phyloP scores from a whole-genome alignment of 805 yeast genomes.

The Candida sithepensis region DNA sequence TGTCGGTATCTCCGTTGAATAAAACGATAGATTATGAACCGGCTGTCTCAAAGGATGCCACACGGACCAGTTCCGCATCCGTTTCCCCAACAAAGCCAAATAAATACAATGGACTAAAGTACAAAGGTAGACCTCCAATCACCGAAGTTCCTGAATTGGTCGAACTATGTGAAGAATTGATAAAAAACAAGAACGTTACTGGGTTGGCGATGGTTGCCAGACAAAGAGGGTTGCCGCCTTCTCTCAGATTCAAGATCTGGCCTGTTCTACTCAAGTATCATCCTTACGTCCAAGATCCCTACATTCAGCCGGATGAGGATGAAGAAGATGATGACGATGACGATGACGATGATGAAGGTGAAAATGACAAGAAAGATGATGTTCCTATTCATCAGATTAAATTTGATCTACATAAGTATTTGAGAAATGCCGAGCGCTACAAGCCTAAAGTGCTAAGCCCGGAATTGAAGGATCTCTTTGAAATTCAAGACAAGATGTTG shows the following conservation, averaged over 20 bases:
- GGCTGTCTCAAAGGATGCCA: not conserved
- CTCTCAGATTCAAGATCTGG: slow-evolving; percentile 76
- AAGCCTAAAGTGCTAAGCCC: slow-evolving; percentile 28
- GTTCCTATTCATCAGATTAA: slow-evolving; percentile 37
- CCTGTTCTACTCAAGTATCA: slow-evolving; percentile 77
- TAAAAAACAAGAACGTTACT: slow-evolving; percentile 60
- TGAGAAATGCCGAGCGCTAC: slow-evolving; percentile 41
- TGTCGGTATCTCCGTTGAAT: not conserved
- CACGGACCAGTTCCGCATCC: slow-evolving; percentile 1
- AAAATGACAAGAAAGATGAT: slow-evolving; percentile 15
- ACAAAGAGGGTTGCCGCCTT: slow-evolving; percentile 82
- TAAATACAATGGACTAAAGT: slow-evolving; percentile 22
- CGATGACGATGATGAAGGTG: slow-evolving; percentile 24
- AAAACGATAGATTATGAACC: not conserved
- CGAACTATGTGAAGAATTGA: slow-evolving; percentile 50
- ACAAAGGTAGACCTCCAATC: slow-evolving; percentile 40
- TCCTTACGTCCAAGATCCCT: slow-evolving; percentile 80
- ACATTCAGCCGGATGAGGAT: slow-evolving; percentile 56
- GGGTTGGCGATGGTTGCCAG: slow-evolving; percentile 79
- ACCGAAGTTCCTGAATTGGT: slow-evolving; percentile 47
- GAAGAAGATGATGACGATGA: slow-evolving; percentile 33
- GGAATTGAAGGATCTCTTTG: slow-evolving; percentile 33
- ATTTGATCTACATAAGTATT: slow-evolving; percentile 59
- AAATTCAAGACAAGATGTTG: slow-evolving; percentile 51
- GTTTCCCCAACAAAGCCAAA: slow-evolving; percentile 11